Evolutionary conservation across 345 rosid species (phyloP), one percentile per base, ranked within the genome.

Genomic region (Populus alba): DNA sequence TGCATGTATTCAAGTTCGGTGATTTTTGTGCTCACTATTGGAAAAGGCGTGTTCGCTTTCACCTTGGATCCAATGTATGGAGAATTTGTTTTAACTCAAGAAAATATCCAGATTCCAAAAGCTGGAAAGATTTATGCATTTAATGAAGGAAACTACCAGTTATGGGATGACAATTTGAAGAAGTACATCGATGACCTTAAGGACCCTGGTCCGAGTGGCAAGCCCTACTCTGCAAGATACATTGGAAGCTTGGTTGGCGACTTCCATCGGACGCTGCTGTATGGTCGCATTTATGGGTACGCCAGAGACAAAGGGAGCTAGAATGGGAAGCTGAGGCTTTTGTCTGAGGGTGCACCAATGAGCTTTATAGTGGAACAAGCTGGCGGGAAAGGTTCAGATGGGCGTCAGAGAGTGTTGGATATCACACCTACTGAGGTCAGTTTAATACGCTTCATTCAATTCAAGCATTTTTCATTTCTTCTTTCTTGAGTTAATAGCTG

Each of bases 381-480:
- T 13, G 99, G 98, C 18, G 99, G 98, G n/a, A 92, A 95, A 87
- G 98, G 99, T 11, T 95, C 98, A 17, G 97, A 91, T 81, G 99
- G 97, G 5, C 94, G 90, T 49, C 89, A 87, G 9, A 88, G 98
- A 86, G 72, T 95, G 37, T 89, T 95, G 39, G 99, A 95, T 70
- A 91, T 95, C 59, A 82, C 87, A 85, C 99, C 99, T 0, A 70
- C 76, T 29, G 98, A 93, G 96, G 97, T 93, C 27, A 76, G 80
- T 67, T 74, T 15, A 11, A 31, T 5, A 20, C 71, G 45, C 35
- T 67, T n/a, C 9, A 33, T 68, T 27, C 17, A 66, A 49, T 16
- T 72, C 49, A 27, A 16, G 4, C n/a, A 8, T 7, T 71, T 43
- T 61, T 22, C 7, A 23, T 47, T 17, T 22, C 2, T 47, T 29